Base-by-base conservation (phyloP, 2,329 filamentous ascomycete genomes). In the Byssochlamys sp. region DNA sequence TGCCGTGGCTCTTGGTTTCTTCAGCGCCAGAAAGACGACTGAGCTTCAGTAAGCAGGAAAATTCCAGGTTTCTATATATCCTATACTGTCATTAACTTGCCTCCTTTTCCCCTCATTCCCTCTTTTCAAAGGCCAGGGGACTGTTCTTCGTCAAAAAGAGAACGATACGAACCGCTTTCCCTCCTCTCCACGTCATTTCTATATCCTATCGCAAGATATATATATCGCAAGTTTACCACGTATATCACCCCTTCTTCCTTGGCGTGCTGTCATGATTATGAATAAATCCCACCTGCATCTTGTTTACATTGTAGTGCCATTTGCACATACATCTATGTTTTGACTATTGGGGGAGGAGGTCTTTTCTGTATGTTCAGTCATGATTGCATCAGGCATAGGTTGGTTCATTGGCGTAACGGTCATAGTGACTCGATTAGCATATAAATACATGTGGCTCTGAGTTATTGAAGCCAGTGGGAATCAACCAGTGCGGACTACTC, bases 1-100 rank as follows among this genome's bases (percentile, higher is more conserved):
- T 3, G 73, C 75, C 24, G 63, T 78, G 31, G 75, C 70, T 55
- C 60, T 78, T 50, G 66, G 71, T 24, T 73, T 71, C 50, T 77
- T 78, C 57, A 73, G 74, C 53, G 70, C 75, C 14, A 65, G 74
- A 53, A 69, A 67, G 31, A 66, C 71, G 31, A 64, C 69, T 52
- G 65, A 61, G 61, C 52, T 6, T 14, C 4, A 26, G n/a, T 35
- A 4, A 49, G 24, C 26, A 48, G 53, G 27, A 12, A 45, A 2
- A 9, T 29, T 19, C 19, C 50, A 51, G 53, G 35, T 5, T 28
- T 19, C 19, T 11, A 27, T 24, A 7, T 12, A 19, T 14, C 27
- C 12, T 48, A n/a, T 55, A 25, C 29, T 55, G 29, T 31, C 11
- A 31, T 55, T 27, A 19, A 1, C 26, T 48, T 19, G 10, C 26